These are phyloP conservation scores for Blastobotrys aristatus DNA, from an alignment of 1,139 yeast species.

Conservation along the genomic window DNA sequence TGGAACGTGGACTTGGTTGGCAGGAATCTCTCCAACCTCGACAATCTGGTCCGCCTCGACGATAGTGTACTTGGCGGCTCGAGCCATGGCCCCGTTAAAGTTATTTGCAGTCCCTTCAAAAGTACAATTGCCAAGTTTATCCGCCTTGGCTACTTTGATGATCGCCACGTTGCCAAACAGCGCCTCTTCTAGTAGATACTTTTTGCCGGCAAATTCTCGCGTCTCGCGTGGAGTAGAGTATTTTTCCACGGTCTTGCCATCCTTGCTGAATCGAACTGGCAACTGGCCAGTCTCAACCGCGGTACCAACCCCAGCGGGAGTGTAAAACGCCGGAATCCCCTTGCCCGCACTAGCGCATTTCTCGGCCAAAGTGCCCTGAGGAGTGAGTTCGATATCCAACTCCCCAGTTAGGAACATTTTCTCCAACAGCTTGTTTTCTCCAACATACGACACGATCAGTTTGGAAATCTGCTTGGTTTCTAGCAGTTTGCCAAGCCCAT, in stretches of 20 bases:
- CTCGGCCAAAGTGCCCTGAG: conserved; percentile 50
- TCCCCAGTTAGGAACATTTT: conserved; percentile 40
- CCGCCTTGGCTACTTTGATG: conserved; percentile 41
- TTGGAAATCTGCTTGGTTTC: conserved; percentile 42
- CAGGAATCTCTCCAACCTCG: conserved; percentile 38
- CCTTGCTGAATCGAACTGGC: conserved; percentile 39
- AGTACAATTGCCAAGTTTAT: conserved; percentile 41
- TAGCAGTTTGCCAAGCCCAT: conserved; percentile 42
- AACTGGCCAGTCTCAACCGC: conserved; percentile 47
- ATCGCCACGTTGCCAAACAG: conserved; percentile 41
- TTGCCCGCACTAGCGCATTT: conserved; percentile 46
- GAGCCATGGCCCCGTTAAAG: conserved; percentile 41
- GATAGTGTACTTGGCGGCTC: conserved; percentile 39
- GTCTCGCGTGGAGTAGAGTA: conserved; percentile 38
- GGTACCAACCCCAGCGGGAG: conserved; percentile 48
- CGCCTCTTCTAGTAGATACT: conserved; percentile 40
- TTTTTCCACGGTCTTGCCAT: conserved; percentile 36
- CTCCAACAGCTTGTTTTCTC: conserved; percentile 43
- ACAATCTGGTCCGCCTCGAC: conserved; percentile 45
- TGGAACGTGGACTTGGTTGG: conserved; percentile 42
- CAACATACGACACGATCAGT: conserved; percentile 46
- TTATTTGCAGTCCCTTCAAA: conserved; percentile 42
- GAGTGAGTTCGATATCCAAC: conserved; percentile 45
- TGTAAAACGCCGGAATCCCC: conserved; percentile 48
- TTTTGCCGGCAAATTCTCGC: conserved; percentile 37